phyloP scores from a whole-genome alignment of 2,329 filamentous ascomycete species.

The Epichloe brachyelytri region DNA sequence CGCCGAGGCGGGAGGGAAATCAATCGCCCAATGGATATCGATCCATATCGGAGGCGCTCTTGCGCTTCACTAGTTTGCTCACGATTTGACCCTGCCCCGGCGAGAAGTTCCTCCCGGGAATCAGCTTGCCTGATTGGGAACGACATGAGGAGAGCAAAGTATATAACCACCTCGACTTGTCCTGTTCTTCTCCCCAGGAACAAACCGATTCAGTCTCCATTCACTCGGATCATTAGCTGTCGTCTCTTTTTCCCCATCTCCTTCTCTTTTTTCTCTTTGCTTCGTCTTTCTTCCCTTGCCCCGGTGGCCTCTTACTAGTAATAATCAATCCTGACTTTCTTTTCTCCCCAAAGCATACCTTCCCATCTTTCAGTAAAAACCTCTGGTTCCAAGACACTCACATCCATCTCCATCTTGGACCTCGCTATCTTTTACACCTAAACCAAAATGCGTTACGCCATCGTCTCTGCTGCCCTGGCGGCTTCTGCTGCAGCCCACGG shows the following conservation, averaged over 20 bases:
- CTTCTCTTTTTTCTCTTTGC: neutral
- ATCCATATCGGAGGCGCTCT: too few relatives aligned
- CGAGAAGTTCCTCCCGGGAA: too few relatives aligned
- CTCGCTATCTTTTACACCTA: neutral
- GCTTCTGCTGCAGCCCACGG: constrained; percentile 44
- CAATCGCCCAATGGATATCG: too few relatives aligned
- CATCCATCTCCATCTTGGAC: too few relatives aligned
- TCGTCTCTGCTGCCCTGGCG: constrained; percentile 22
- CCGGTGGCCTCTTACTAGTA: neutral
- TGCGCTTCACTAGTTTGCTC: too few relatives aligned
- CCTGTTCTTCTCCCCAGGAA: neutral
- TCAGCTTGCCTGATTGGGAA: too few relatives aligned
- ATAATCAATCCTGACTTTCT: neutral
- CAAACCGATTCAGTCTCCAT: neutral
- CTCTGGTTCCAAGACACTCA: too few relatives aligned
- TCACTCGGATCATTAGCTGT: neutral
- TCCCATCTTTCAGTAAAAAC: neutral
- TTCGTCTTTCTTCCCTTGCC: neutral
- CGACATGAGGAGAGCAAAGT: neutral
- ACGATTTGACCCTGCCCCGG: too few relatives aligned
- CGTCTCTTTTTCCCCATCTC: neutral
- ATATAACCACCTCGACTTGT: neutral
- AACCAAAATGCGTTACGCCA: constrained; percentile 18
- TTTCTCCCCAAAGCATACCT: neutral
- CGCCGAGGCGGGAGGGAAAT: neutral